Evolutionary conservation across 2,329 filamentous ascomycete species (phyloP), one percentile per base, ranked within the genome.

Genomic region (Paecilomyces formosus): DNA sequence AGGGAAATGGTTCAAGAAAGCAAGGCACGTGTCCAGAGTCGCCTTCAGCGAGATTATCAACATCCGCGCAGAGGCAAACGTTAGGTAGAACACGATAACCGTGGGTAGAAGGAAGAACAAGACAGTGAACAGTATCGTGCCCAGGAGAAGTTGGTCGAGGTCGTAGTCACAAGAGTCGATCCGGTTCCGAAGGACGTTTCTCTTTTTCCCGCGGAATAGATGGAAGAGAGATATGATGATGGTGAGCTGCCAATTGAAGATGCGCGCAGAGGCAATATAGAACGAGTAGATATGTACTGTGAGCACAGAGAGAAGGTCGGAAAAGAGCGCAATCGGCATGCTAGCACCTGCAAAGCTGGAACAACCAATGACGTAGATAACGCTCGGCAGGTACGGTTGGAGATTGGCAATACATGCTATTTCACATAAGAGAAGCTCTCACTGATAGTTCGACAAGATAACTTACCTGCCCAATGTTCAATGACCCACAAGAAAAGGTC

Each of bases 101-200:
- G 94, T 99, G 0, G 94, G 94, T 3, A 99, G 80, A 15, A 99
- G 81, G 73, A 97, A 99, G 76, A 96, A 96, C 1, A 99, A 83
- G 7, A 99, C 80, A 0, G 94, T 97, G 71, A 99, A 99, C 21
- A 99, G 80, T 60, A 99, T 97, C 0, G 94, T 99, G 61, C 94
- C 94, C 7, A 99, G 87, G 6, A 99, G 86, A 3, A 99, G 84
- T 76, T 99, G 95, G 71, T 99, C 94, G 24, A 99, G 84, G 71
- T 97, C 94, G 76, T 99, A 99, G 76, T 97, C 94, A 80, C 94
- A 99, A 53, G 92, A 96, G 72, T 99, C 94, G 68, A 99, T 97
- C 76, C 94, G 92, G 70, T 97, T 96, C 61, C 95, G 89, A 22
- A 99, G 84, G 15, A 99, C 88, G 66, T 99, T 99, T 71, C 96